Evolutionary conservation across 2,329 filamentous ascomycete species (phyloP), one percentile per base, ranked within the genome.

Genomic region (Claviceps lovelessii): DNA sequence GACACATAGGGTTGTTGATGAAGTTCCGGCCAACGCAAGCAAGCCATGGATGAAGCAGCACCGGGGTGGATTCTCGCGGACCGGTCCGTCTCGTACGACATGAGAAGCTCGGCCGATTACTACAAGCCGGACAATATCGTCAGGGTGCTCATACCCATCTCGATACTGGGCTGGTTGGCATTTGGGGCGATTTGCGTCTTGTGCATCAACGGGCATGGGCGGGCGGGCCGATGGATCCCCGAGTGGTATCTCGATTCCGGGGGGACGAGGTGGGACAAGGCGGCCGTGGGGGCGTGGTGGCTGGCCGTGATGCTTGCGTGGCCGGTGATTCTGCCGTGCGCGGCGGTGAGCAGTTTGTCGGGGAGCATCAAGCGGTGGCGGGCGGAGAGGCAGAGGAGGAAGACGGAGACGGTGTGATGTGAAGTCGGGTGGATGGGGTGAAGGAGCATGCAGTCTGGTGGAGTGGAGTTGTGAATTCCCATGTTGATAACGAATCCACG

Each of bases 271-370:
- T 54, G 54, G 51, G 60, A 66, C n/a, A 60, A 58, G 46, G 51
- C 58, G 5, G 19, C 55, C 7, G 60, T 69, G 46, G 57, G 51
- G 10, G 52, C 45, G 1, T 69, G 66, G 67, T 69, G 66, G 67
- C 15, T 55, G 1, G 59, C 54, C 2, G 60, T 68, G 1, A 28
- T 69, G 28, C 44, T 68, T 42, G 55, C 64, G n/a, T 69, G 67
- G 56, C 83, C 82, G 4, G 75, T 73, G 61, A 91, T 89, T 60
- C 74, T 80, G 52, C 72, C 74, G 0, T 86, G 90, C 62, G 83
- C 79, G 60, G 83, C 85, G 63, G 83, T 76, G 33, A 94, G 78
- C 72, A 93, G 91, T 70, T 88, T 86, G 53, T 80, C 71, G 67
- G 84, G 79, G 51, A 90, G 72, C 1, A 72, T 72, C 7, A 68